Percentiles rank a stretch among this genome's conserved stretches.
These are phyloP conservation scores for Helenozyma rhizophorensis DNA, from an alignment of 805 yeast genomes.

Conservation along the genomic window DNA sequence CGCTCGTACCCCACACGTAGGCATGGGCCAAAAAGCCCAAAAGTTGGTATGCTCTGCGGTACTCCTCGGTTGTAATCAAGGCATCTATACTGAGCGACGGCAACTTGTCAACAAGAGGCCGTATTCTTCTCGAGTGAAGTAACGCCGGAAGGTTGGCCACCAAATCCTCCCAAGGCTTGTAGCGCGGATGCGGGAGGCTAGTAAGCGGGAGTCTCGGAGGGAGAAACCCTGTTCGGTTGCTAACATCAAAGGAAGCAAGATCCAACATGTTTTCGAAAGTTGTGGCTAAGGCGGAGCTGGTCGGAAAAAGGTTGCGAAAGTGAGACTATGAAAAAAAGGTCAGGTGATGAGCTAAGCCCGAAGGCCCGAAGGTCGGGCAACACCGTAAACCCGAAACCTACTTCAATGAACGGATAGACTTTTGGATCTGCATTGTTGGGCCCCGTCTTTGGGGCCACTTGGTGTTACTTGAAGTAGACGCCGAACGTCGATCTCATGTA, in stretches of 20 bases:
- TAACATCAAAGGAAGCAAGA: conserved; percentile 64
- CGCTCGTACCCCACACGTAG: conserved; percentile 78
- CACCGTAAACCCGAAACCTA: too few relatives aligned
- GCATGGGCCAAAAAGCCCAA: conserved; percentile 82
- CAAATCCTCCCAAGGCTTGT: conserved; percentile 72
- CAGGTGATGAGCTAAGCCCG: too few relatives aligned
- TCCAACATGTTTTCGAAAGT: conserved; percentile 18
- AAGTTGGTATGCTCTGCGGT: conserved; percentile 76
- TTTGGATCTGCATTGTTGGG: too few relatives aligned
- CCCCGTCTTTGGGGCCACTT: too few relatives aligned
- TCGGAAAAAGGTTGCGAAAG: too few relatives aligned
- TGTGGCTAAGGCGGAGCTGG: too few relatives aligned
- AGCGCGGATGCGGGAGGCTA: conserved; percentile 57
- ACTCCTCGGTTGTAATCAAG: conserved; percentile 44
- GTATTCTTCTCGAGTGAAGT: conserved; percentile 57
- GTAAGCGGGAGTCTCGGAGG: conserved; percentile 65
- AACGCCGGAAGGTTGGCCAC: conserved; percentile 68
- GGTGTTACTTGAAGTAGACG: too few relatives aligned
- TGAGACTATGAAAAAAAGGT: too few relatives aligned
- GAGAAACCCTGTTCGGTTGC: conserved; percentile 70
- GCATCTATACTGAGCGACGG: conserved; percentile 51
- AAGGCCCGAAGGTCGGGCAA: too few relatives aligned
- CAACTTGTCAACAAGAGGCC: conserved; percentile 60
- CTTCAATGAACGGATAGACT: too few relatives aligned
- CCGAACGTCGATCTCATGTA: too few relatives aligned